These are phyloP conservation scores for Candida orba DNA, from an alignment of 805 yeast genomes.

Conservation along the genomic window DNA sequence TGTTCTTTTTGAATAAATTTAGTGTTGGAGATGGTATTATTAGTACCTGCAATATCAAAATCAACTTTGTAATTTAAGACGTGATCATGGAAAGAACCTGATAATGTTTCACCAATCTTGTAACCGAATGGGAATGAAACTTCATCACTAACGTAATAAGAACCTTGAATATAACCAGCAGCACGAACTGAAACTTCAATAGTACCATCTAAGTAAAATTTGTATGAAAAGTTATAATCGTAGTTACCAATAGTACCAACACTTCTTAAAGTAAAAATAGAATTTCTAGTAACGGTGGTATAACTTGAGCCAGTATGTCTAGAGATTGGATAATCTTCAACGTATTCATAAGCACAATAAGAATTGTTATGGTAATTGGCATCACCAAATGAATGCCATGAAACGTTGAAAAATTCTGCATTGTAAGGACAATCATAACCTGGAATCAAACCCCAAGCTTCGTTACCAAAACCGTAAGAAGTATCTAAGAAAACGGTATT, in stretches of 20 bases:
- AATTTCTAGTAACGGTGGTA: slow-evolving; percentile 18
- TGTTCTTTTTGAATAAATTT: slow-evolving; percentile 12
- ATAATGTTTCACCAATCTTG: slow-evolving; percentile 17
- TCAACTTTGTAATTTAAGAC: slow-evolving; percentile 24
- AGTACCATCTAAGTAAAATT: slow-evolving; percentile 23
- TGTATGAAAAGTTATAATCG: slow-evolving; percentile 21
- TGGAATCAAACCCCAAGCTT: slow-evolving; percentile 24
- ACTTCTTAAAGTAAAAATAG: slow-evolving; percentile 21
- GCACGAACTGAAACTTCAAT: slow-evolving; percentile 24
- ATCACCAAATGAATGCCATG: slow-evolving; percentile 22
- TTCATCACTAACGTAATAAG: slow-evolving; percentile 19
- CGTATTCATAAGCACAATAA: slow-evolving; percentile 21
- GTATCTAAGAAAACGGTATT: slow-evolving; percentile 21
- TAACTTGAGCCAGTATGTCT: slow-evolving; percentile 18
- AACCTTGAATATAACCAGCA: slow-evolving; percentile 26
- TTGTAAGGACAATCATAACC: slow-evolving; percentile 26
- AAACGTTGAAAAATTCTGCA: slow-evolving; percentile 23
- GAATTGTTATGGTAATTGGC: slow-evolving; percentile 21
- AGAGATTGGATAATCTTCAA: slow-evolving; percentile 19
- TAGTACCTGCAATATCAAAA: slow-evolving; percentile 23
- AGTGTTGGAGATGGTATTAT: slow-evolving; percentile 15
- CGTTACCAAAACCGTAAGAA: slow-evolving; percentile 25
- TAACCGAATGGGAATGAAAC: slow-evolving; percentile 18
- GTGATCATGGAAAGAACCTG: slow-evolving; percentile 27
- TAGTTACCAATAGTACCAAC: slow-evolving; percentile 23